Base-by-base conservation (phyloP, 2,329 filamentous ascomycete genomes). In the Metarhizium guizhouense region DNA sequence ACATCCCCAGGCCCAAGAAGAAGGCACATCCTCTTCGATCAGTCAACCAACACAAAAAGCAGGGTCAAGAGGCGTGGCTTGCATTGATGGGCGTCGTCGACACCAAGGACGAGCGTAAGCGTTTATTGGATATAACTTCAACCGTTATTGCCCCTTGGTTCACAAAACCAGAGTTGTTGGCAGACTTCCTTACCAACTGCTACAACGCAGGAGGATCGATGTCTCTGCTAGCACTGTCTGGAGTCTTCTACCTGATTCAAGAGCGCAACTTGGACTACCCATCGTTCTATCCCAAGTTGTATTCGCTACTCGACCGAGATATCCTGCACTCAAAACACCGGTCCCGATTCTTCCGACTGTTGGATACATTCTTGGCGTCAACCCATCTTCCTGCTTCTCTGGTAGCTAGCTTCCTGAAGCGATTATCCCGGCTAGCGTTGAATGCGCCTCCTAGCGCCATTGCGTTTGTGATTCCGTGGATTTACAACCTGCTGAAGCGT, bases 211-310 rank as follows among this genome's bases (percentile, higher is more conserved):
- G 93, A 53, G 94, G 94, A 48, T 87, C 90, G 14, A 90, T 86
- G 51, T 93, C 94, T 4, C 78, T 99, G 4, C 80, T 96, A 20
- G 91, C 95, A 2, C 78, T 99, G 1, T 95, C 90, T 1, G 94
- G 94, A 53, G 85, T 99, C 49, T 99, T 96, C 74, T 94, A 95
- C 68, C 81, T 99, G 53, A 97, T 99, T 63, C 86, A 89, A 61
- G 84, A 94, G 68, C 89, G 90, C 67, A 99, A 99, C 68, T 80
- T 99, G 57, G 94, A 99, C 72, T 99, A 99, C 69, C 91, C 92
- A 1, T 86, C 86, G 36, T 99, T 99, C 74, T 99, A 95, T 73
- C 74, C 80, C 54, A 97, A 96, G 70, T 84, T 99, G 2, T 99
- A 99, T 74, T 95, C 90, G 10, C 80, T 99, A 1, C 81, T 99